Evolutionary conservation across 148 eudicot genomes (phyloP).

Genomic region (Dianthus caryophyllus): DNA sequence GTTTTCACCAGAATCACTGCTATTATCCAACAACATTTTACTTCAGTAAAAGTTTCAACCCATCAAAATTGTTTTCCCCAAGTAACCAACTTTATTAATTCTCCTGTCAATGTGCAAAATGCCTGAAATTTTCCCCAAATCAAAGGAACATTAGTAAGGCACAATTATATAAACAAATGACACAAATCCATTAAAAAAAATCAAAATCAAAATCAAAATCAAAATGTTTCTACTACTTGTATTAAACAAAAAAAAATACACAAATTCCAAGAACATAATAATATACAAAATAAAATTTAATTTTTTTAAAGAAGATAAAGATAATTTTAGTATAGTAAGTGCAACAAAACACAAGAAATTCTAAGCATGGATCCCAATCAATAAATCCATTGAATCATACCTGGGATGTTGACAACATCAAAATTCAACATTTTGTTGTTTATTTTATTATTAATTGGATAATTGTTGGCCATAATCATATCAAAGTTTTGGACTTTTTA

Average conservation of each 20-base stretch:
- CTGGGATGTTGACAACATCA: slow-evolving; percentile 27
- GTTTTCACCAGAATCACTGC: slow-evolving; percentile 44
- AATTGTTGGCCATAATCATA: slow-evolving; percentile 6
- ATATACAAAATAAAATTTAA: not conserved
- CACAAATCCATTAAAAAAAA: slow-evolving; percentile 7
- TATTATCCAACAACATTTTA: slow-evolving; percentile 54
- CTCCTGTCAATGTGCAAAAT: slow-evolving; percentile 51
- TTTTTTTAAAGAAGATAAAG: slow-evolving; percentile 3
- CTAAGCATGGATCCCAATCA: slow-evolving; percentile 75
- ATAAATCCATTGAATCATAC: slow-evolving; percentile 44
- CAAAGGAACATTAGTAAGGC: slow-evolving; percentile 29
- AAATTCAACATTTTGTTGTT: slow-evolving; percentile 20
- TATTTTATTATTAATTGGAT: slow-evolving; percentile 1
- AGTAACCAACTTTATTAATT: slow-evolving; percentile 41
- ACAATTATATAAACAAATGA: slow-evolving; percentile 9
- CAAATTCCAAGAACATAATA: slow-evolving; percentile 50
- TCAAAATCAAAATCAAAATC: not conserved
- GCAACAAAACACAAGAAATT: slow-evolving; percentile 52
- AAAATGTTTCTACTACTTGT: too few relatives aligned
- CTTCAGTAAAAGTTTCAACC: slow-evolving; percentile 47
- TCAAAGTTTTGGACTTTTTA: slow-evolving; percentile 13
- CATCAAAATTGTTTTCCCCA: slow-evolving; percentile 54
- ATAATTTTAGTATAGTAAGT: slow-evolving; percentile 24
- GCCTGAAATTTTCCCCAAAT: slow-evolving; percentile 40
- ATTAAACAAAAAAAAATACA: slow-evolving; percentile 28